Percentiles rank a stretch among this genome's conserved stretches.
Evolutionary conservation across 2,329 filamentous ascomycete species (phyloP).

Genomic region (Stemphylium beticola): DNA sequence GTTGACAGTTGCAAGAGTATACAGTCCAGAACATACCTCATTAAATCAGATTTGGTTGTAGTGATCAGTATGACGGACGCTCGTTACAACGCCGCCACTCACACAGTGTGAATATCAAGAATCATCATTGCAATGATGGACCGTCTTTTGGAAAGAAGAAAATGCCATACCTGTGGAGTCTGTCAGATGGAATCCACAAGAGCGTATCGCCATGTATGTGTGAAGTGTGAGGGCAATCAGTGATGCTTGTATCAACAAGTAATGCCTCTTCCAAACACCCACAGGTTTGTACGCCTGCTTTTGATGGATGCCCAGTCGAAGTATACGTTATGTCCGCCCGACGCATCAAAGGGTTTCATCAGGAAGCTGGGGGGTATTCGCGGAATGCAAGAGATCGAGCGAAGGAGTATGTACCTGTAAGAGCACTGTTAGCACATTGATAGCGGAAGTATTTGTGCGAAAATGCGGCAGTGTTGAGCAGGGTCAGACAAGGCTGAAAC

Average conservation of each 20-base stretch:
- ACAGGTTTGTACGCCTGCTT: slow-evolving; percentile 70
- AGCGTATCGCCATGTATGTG: slow-evolving; percentile 1
- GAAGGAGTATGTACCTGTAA: slow-evolving; percentile 41
- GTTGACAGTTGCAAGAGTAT: slow-evolving; percentile 7
- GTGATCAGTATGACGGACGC: slow-evolving; percentile 61
- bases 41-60: slow-evolving; percentile 74
- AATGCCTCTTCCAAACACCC: slow-evolving; percentile 59
- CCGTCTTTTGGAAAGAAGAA: slow-evolving; percentile 44
- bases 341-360: slow-evolving; percentile 70
- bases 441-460: slow-evolving; percentile 17
- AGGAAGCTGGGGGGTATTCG: slow-evolving; percentile 45
- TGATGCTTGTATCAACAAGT: slow-evolving; percentile 75
- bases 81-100: slow-evolving; percentile 61
- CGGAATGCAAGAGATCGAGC: slow-evolving; percentile 18
- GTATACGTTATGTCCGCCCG: slow-evolving; percentile 70
- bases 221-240: slow-evolving; percentile 55
- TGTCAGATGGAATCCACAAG: slow-evolving; percentile 19
- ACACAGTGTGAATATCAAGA: slow-evolving; percentile 73
- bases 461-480: slow-evolving; percentile 24
- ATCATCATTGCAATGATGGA: slow-evolving; percentile 66
- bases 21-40: slow-evolving; percentile 57
- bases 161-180: slow-evolving; percentile 41
- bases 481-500: slow-evolving; percentile 74
- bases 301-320: slow-evolving; percentile 56
- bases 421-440: slow-evolving; percentile 33